These are phyloP conservation scores for Solanum hybrid DNA, from an alignment of 305 asterid genomes.

Conservation along the genomic window DNA sequence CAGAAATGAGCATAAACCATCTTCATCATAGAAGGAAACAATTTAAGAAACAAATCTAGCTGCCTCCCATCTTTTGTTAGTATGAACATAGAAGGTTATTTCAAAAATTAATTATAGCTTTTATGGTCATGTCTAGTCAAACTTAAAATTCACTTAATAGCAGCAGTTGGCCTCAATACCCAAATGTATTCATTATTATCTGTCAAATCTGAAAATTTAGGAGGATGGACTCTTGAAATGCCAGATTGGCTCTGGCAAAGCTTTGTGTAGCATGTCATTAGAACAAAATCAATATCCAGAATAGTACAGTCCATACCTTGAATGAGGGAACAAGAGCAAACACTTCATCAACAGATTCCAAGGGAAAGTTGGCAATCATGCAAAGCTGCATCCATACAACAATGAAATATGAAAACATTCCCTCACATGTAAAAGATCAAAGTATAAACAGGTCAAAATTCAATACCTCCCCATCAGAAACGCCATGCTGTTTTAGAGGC, in stretches of 20 bases:
- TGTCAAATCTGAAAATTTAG: background rate
- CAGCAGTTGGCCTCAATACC: background rate
- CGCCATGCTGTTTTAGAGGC: constrained; percentile 61
- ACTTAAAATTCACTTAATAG: background rate
- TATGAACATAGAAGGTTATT: background rate
- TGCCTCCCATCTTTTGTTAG: background rate
- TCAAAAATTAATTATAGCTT: background rate
- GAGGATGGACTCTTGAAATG: background rate
- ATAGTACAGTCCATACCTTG: constrained; percentile 40
- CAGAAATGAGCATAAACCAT: background rate
- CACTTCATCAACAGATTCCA: constrained; percentile 76
- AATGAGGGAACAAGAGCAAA: constrained; percentile 69
- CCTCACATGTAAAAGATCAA: constrained; percentile 2
- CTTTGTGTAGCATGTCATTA: background rate
- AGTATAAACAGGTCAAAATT: constrained; percentile 1
- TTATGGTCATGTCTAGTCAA: background rate
- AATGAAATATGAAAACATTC: constrained; percentile 8
- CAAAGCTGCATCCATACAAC: constrained; percentile 44
- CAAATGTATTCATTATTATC: background rate
- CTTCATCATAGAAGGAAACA: background rate
- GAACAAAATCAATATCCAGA: background rate
- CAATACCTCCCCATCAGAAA: constrained; percentile 71
- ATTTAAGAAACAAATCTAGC: background rate
- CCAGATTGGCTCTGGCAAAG: background rate
- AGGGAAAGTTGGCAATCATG: constrained; percentile 57